phyloP scores from a whole-genome alignment of 2,329 filamentous ascomycete species.

The Xylaria sp. region DNA sequence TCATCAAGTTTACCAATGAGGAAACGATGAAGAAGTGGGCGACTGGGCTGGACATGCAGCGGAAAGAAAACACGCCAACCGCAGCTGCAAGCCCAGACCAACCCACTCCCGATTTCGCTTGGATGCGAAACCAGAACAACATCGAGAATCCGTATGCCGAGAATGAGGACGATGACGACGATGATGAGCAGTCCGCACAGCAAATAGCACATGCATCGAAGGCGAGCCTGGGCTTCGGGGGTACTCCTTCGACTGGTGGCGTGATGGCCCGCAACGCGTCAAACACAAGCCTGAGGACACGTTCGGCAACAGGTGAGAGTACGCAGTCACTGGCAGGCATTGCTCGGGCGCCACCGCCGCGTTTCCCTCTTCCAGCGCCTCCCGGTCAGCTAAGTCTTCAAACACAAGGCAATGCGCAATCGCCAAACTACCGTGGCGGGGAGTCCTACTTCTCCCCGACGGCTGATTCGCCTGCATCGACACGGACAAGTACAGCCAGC shows the following conservation, averaged over 20 bases:
- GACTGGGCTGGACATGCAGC: constrained; percentile 74
- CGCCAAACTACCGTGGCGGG: constrained; percentile 63
- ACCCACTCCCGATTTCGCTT: constrained; percentile 74
- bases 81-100: constrained; percentile 50
- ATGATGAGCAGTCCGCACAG: constrained; percentile 45
- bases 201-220: constrained; percentile 42
- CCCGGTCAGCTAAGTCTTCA: constrained; percentile 70
- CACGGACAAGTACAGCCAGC: constrained; percentile 74
- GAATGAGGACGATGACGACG: constrained; percentile 65
- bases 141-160: constrained; percentile 82
- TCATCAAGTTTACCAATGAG: constrained; percentile 90
- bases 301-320: constrained; percentile 76
- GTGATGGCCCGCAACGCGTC: constrained; percentile 69
- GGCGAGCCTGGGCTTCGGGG: constrained; percentile 37
- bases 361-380: constrained; percentile 69
- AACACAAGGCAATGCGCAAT: constrained; percentile 54
- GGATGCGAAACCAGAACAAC: constrained; percentile 68
- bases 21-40: constrained; percentile 94
- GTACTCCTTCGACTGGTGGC: constrained; percentile 40
- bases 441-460: constrained; percentile 95
- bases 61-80: constrained; percentile 61
- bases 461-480: constrained; percentile 76
- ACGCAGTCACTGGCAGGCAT: constrained; percentile 59
- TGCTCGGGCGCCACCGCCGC: constrained; percentile 64
- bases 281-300: constrained; percentile 72